Base-by-base conservation (phyloP, 176 grass and related monocot species). In the Avena atlantica region DNA sequence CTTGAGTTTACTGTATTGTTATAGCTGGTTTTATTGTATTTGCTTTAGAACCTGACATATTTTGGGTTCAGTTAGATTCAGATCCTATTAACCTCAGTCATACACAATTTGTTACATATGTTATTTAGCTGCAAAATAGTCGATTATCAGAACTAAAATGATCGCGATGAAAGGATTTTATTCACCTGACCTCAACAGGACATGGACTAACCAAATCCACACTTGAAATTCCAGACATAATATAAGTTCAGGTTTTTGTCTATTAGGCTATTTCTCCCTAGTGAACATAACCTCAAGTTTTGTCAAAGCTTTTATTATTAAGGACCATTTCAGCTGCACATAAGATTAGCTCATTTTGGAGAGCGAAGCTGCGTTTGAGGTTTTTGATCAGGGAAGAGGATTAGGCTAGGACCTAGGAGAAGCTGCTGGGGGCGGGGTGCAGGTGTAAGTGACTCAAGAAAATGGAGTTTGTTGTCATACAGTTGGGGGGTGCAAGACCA, bases 131-230 rank as follows among this genome's bases (percentile, higher is more conserved):
- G 23, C 73, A 76, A 16, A 31, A 50, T 15, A 75, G 72, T 51
- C 24, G 51, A 15, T 74, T 27, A 25, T 75, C 47, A 25, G 21
- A 75, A 75, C 72, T 7, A 75, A 75, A 75, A 75, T 75, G 72
- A 16, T 8, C 47, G 17, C 23, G 25, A 51, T 3, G 12, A 4
- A 74, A 74, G 44, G 5, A 50, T 50, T 74, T 47, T 50, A 25
- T 74, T 45, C 71, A 74, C 12, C 71, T 74, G 71, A 24, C 45
- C 6, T 74, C 71, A 74, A 74, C 71, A 25, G 25, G 45, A 12
- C 70, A 50, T 71, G 37, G 71, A 74, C 45, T 50, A 74, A 16
- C 12, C 12, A 74, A 74, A 74, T 25, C 71, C 45, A 25, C 45
- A 25, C 45, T 74, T 23, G 12, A 50, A 74, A 50, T 74, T 50